Evolutionary conservation across 345 rosid genomes (phyloP).

Genomic region (Syzygium aqueum): DNA sequence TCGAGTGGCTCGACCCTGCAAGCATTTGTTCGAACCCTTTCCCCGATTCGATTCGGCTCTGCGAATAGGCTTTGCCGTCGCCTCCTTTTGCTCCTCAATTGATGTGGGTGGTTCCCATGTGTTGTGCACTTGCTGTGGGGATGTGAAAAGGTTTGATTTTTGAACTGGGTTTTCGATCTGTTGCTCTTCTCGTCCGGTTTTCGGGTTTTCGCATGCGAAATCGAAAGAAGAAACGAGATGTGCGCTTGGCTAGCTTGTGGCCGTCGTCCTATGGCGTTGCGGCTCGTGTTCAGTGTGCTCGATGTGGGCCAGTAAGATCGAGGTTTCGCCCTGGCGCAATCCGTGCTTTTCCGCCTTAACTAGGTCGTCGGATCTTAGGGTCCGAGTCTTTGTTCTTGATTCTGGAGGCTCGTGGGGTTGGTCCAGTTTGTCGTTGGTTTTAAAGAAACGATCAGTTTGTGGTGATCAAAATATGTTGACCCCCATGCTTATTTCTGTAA

Average conservation of each 20-base stretch:
- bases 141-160: neutral
- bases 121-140: neutral
- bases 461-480: neutral
- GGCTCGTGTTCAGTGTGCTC: neutral
- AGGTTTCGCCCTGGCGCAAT: neutral
- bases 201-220: neutral
- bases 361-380: neutral
- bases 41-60: neutral
- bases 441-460: neutral
- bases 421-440: neutral
- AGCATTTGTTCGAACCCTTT: neutral
- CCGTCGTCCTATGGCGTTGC: neutral
- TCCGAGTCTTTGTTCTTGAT: neutral
- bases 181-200: neutral
- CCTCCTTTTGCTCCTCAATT: too few species aligned
- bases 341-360: neutral
- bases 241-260: neutral
- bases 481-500: neutral
- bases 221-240: neutral
- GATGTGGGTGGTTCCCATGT: too few species aligned
- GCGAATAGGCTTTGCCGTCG: neutral
- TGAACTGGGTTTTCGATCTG: neutral
- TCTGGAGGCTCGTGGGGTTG: neutral
- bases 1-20: neutral
- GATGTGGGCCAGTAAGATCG: neutral